phyloP scores from a whole-genome alignment of 23 red algal genomes.

The Gracilaria domingensis region DNA sequence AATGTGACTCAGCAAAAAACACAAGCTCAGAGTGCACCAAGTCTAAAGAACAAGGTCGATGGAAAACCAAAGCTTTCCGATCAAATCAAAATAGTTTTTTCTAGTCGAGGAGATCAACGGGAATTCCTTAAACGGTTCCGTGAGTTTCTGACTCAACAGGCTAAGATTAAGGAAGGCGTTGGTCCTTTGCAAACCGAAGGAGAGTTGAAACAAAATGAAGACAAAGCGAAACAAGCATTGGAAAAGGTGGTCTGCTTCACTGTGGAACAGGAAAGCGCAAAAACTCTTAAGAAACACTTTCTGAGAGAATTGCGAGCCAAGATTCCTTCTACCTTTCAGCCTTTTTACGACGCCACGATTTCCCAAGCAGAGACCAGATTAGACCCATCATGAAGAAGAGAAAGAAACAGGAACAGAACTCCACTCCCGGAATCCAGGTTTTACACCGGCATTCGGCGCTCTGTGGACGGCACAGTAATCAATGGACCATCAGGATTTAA shows the following conservation, averaged over 20 bases:
- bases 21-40: slow-evolving; percentile 3
- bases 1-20: not conserved
- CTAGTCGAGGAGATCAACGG: slow-evolving; percentile 34
- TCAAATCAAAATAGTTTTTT: slow-evolving; percentile 37
- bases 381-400: not conserved
- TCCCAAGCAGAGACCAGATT: not conserved
- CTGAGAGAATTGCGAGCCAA: slow-evolving; percentile 43
- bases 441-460: slow-evolving; percentile 6
- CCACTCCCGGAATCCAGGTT: slow-evolving; percentile 23
- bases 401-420: not conserved
- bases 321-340: slow-evolving; percentile 47
- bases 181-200: slow-evolving; percentile 14
- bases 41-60: slow-evolving; percentile 2
- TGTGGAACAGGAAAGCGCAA: slow-evolving; percentile 6
- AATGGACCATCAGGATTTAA: not conserved
- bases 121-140: slow-evolving; percentile 56
- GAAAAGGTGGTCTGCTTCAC: slow-evolving; percentile 33
- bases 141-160: slow-evolving; percentile 30
- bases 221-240: slow-evolving; percentile 31
- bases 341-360: slow-evolving; percentile 8
- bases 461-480: not conserved
- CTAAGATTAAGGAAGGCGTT: slow-evolving; percentile 35
- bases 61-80: slow-evolving; percentile 30
- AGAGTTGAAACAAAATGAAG: slow-evolving; percentile 2
- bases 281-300: not conserved